Base-by-base conservation (phyloP, 257 asterid species). In the Solanum clarkiae region DNA sequence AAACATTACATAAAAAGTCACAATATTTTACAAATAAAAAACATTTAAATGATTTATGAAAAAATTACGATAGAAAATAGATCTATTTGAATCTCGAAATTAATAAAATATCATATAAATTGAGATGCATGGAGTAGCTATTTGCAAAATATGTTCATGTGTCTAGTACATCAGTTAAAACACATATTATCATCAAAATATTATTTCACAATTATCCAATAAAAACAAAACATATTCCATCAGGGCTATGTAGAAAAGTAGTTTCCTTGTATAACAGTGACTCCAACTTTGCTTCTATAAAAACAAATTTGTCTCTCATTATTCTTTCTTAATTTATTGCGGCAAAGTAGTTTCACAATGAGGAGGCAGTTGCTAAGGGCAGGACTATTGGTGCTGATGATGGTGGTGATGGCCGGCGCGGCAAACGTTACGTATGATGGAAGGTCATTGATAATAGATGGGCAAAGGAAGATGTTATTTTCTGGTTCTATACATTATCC, bases 401-500 rank as follows among this genome's bases (percentile, higher is more conserved):
- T 59, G 88, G 85, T 36, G 56, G 87, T 74, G 74, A 14, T 74
- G 3, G 84, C 84, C 1, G 85, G 54, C 1, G 89, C 94, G 1
- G 93, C 86, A 77, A 70, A 87, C n/a, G 98, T 95, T 26, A 93
- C 83, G 0, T 93, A 95, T 45, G 98, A 95, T 16, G 93, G 95
- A 65, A 88, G 97, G 85, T 93, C 98, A 0, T 54, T 95, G 83
- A 91, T 95, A 60, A 88, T 95, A 8, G 90, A 92, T 15, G 97
- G 98, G 7, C 89, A 89, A 36, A 84, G 94, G 85, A 91, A 92
- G 90, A 89, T 95, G 45, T 40, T 94, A 74, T 95, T 94, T 86
- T 95, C 98, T 11, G 98, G 97, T 68, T 95, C 98, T 2, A 95
- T 95, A 88, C 98, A 95, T 87, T 95, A 95, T 84, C 97, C 98